phyloP scores from a whole-genome alignment of 2,329 filamentous ascomycete species.

The Dothideomycetes sp. region DNA sequence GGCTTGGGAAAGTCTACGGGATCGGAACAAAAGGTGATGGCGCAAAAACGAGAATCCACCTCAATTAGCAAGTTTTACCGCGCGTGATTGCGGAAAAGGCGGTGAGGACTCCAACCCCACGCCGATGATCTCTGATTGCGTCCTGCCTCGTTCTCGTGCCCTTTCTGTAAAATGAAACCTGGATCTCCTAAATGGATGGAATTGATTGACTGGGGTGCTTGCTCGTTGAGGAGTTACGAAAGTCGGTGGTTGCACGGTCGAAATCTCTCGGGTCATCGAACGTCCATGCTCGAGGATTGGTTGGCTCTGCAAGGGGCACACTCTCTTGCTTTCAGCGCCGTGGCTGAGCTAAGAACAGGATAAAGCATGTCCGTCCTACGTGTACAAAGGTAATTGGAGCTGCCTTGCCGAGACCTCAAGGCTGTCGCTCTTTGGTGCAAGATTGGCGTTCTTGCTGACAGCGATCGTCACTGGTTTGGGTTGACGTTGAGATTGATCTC shows the following conservation, averaged over 20 bases:
- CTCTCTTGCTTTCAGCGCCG: constrained; percentile 6
- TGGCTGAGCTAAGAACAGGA: constrained; percentile 6
- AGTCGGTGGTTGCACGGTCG: constrained; percentile 6
- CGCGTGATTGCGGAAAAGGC: no score
- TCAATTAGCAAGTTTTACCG: no score
- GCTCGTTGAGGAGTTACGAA: constrained; percentile 2
- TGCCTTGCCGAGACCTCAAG: neutral
- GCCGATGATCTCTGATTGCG: constrained; percentile 3
- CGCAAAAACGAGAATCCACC: no score
- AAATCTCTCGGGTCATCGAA: constrained; percentile 4
- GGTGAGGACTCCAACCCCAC: constrained; percentile 5
- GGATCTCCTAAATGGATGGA: neutral
- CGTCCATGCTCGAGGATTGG: constrained; percentile 5
- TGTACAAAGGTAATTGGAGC: constrained; percentile 7
- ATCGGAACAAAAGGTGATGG: no score
- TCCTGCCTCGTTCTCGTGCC: neutral
- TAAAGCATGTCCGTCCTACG: constrained; percentile 7
- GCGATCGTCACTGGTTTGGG: neutral
- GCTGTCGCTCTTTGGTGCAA: neutral
- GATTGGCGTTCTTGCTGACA: neutral
- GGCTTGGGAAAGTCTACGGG: neutral
- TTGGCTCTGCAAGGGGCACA: constrained; percentile 9
- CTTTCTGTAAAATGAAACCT: neutral
- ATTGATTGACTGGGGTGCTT: constrained; percentile 5
- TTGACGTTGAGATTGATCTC: neutral